Evolutionary conservation across 148 eudicot species (phyloP).

Genomic region (Chenopodium suecicum): DNA sequence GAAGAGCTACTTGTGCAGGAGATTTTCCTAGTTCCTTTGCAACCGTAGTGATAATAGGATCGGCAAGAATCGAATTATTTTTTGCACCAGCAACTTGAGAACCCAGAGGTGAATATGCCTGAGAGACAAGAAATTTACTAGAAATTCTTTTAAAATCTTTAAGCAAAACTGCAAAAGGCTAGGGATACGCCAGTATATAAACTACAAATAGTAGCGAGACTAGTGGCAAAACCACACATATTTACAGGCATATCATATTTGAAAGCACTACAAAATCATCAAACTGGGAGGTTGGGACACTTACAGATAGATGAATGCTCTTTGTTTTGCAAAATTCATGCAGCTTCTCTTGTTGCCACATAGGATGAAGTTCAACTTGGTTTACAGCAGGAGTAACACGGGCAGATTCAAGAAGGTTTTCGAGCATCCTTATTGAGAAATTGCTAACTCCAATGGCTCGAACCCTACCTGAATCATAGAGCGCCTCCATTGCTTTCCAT

Average conservation of each 20-base stretch:
- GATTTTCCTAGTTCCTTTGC: slow-evolving; percentile 54
- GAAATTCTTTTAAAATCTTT: neutral
- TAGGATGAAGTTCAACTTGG: slow-evolving; percentile 67
- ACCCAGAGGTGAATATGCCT: slow-evolving; percentile 61
- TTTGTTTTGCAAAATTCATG: slow-evolving; percentile 47
- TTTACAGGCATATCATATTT: neutral
- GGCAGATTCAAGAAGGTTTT: slow-evolving; percentile 40
- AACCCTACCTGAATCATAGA: slow-evolving; percentile 51
- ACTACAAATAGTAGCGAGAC: neutral
- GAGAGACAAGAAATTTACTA: neutral
- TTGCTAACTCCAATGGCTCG: slow-evolving; percentile 64
- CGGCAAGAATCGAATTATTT: slow-evolving; percentile 14
- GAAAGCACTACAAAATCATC: neutral
- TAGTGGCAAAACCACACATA: too few species aligned
- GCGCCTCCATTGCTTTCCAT: slow-evolving; percentile 66
- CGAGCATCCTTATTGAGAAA: slow-evolving; percentile 52
- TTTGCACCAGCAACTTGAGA: slow-evolving; percentile 54
- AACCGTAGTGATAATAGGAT: slow-evolving; percentile 39
- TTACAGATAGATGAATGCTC: slow-evolving; percentile 58
- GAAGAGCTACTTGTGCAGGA: slow-evolving; percentile 61
- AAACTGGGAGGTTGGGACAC: neutral
- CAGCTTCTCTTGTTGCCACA: slow-evolving; percentile 55
- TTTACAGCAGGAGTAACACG: slow-evolving; percentile 55
- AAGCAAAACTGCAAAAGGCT: too few species aligned
- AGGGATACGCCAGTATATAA: too few species aligned